These are phyloP conservation scores for Globisporangium nagaii DNA, from an alignment of 352 stramenopile genomes.

Conservation along the genomic window DNA sequence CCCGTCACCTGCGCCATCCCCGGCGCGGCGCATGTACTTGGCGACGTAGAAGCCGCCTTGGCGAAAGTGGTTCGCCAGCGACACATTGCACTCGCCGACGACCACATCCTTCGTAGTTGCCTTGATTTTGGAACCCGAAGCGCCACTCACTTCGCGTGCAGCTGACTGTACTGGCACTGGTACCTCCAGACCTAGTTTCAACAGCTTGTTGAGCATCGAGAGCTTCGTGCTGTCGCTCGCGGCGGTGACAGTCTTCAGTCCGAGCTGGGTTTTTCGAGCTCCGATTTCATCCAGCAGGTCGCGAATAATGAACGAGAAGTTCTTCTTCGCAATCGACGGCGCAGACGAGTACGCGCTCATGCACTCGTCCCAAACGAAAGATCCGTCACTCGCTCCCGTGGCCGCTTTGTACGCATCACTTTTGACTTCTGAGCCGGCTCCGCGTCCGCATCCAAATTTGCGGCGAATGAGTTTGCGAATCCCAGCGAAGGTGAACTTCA, in stretches of 20 bases:
- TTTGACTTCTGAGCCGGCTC: constrained; percentile 14
- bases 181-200: constrained; percentile 26
- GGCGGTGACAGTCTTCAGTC: constrained; percentile 8
- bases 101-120: not conserved
- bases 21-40: constrained; percentile 36
- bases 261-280: constrained; percentile 24
- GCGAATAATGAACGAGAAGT: constrained; percentile 41
- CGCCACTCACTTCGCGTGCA: not conserved
- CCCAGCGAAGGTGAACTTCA: constrained; percentile 13
- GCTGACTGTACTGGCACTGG: not conserved
- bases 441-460: constrained; percentile 1
- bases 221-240: not conserved
- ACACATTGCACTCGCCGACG: constrained; percentile 1
- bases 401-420: constrained; percentile 26
- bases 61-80: constrained; percentile 19
- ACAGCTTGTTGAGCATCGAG: constrained; percentile 7
- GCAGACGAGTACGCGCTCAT: constrained; percentile 26
- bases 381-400: constrained; percentile 13
- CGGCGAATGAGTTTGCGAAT: constrained; percentile 19
- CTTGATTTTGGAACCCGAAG: too few relatives aligned
- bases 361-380: constrained; percentile 47
- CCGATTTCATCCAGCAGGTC: constrained; percentile 50
- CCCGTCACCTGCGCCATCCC: not conserved
- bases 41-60: constrained; percentile 38
- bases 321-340: constrained; percentile 15